Base-by-base conservation (phyloP, 495 filamentous ascomycete genomes). In the Durotheca rogersii region DNA sequence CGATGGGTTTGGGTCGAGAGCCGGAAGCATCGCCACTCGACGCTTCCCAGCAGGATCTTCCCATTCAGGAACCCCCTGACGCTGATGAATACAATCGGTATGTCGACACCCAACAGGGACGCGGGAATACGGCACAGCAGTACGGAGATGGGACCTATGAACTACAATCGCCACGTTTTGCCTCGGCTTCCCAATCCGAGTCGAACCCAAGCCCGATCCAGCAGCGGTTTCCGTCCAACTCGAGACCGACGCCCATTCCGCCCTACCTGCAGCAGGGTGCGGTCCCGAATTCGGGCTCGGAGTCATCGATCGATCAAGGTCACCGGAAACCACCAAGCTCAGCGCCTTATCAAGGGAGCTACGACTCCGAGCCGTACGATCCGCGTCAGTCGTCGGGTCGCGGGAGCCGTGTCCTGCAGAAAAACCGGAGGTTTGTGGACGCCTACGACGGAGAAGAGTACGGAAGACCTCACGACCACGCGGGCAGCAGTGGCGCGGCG, bases 401-500 rank as follows among this genome's bases (percentile, higher is more conserved):
- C 30, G 61, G 64, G 11, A 71, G 73, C 35, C 62, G 75, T 7
- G 81, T 90, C 10, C 67, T 95, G 25, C 86, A 90, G 57, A 95
- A 95, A 72, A 87, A 83, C 61, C 82, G 88, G 85, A 90, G 89
- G 48, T 95, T 98, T 56, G 83, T 79, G 2, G 89, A 96, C 56
- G 89, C 88, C n/a, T 95, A 91, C 61, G 90, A 96, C 57, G 81
- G 83, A 40, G 83, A 85, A 47, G 76, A 81, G 39, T 79, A 83
- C 46, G 70, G 72, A 29, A 68, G 83, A 6, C 79, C 84, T 10
- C 69, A 67, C 35, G 73, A 79, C 44, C 83, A 90, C 65, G 84
- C 81, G 3, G 93, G 92, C 21, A 93, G 86, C 61, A 88, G 81
- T 46, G 88, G 89, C 25, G 86, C 89, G 11, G 89, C 91, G 12